phyloP scores from a whole-genome alignment of 208 protist genomes.

The Trypanosoma congolense region DNA sequence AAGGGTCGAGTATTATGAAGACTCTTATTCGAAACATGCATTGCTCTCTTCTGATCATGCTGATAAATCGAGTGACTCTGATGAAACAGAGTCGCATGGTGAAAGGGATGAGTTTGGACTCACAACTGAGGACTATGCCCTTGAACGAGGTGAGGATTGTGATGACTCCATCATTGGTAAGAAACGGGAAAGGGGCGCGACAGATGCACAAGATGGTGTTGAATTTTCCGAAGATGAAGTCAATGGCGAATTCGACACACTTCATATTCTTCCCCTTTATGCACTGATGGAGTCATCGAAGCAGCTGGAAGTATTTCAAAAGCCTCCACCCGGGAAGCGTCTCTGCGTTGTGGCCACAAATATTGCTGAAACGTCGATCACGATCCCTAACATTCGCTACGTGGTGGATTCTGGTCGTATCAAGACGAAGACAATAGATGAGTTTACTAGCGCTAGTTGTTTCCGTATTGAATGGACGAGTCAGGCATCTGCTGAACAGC shows the following conservation, averaged over 20 bases:
- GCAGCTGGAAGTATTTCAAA: slow-evolving; percentile 93
- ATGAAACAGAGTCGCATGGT: slow-evolving; percentile 10
- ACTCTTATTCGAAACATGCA: slow-evolving; percentile 67
- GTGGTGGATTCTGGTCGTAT: slow-evolving; percentile 97
- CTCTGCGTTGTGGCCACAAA: slow-evolving; percentile 99
- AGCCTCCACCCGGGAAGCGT: slow-evolving; percentile 80
- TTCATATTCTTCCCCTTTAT: slow-evolving; percentile 98
- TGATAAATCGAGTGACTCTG: slow-evolving; percentile 15
- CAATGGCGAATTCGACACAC: slow-evolving; percentile 81
- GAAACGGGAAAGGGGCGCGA: slow-evolving; percentile 26
- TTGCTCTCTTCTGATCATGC: slow-evolving; percentile 17
- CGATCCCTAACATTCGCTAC: slow-evolving; percentile 98
- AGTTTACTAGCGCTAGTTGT: slow-evolving; percentile 95
- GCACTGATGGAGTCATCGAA: slow-evolving; percentile 90
- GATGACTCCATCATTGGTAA: not conserved
- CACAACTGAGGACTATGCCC: slow-evolving; percentile 38
- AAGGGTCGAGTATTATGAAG: slow-evolving; percentile 82
- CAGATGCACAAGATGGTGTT: slow-evolving; percentile 18
- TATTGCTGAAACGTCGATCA: slow-evolving; percentile 99
- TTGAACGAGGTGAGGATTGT: slow-evolving; percentile 38
- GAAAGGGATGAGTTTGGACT: slow-evolving; percentile 55
- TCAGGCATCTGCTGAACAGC: slow-evolving; percentile 95
- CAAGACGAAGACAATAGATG: slow-evolving; percentile 96
- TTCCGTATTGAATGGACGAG: slow-evolving; percentile 96
- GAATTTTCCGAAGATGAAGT: slow-evolving; percentile 63